phyloP scores from a whole-genome alignment of 257 asterid species.

The Plantago ovata region DNA sequence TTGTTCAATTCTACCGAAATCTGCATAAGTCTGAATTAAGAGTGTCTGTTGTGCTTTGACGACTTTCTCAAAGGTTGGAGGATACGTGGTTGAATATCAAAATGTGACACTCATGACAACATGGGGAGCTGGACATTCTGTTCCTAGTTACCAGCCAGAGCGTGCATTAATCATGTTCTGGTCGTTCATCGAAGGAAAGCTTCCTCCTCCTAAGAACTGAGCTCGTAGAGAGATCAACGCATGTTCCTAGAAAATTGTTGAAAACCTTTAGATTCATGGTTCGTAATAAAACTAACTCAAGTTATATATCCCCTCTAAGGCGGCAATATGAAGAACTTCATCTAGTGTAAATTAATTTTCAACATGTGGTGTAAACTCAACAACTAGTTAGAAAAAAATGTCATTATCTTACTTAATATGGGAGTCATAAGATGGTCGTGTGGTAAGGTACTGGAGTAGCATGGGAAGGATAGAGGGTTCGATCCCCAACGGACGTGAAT shows the following conservation, averaged over 20 bases:
- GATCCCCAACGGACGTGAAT: too few species aligned
- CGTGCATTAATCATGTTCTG: constrained; percentile 5
- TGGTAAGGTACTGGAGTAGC: too few species aligned
- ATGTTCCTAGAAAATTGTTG: background rate
- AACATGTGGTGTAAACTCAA: too few species aligned
- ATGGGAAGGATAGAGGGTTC: too few species aligned
- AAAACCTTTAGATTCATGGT: background rate
- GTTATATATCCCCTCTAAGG: background rate
- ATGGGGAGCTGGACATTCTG: constrained; percentile 20
- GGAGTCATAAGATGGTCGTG: too few species aligned
- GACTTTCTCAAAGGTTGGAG: constrained; percentile 20
- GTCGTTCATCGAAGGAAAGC: constrained; percentile 11
- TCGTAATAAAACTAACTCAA: background rate
- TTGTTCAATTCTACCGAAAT: background rate
- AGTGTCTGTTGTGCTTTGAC: background rate
- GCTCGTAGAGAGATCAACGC: constrained; percentile 2
- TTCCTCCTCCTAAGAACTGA: constrained; percentile 8
- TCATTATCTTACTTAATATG: too few species aligned
- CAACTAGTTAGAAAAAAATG: too few species aligned
- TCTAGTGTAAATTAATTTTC: too few species aligned
- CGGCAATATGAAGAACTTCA: too few species aligned
- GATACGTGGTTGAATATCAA: constrained; percentile 16
- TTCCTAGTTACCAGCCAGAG: constrained; percentile 19
- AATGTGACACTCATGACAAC: constrained; percentile 13
- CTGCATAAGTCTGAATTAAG: background rate